Base-by-base conservation (phyloP, 225 moss, liverwort and hornwort species). In the Pseudoscleropodium purum region DNA sequence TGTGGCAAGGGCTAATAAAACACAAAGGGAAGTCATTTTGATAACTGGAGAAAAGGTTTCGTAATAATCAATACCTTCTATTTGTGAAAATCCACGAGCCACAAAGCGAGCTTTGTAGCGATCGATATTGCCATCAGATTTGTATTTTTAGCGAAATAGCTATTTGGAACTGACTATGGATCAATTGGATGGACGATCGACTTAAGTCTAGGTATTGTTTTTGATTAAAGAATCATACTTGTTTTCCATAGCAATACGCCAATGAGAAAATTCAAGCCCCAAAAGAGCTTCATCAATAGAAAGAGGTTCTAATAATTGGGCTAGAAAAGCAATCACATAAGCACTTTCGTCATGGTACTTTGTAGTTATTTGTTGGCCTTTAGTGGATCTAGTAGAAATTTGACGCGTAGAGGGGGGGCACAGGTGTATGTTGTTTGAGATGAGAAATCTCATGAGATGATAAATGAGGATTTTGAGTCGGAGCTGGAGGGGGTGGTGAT, bases 321-420 rank as follows among this genome's bases (percentile, higher is more conserved):
- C 64, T 2, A 82, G 5, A 63, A 82, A 82, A 33, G 21, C 23
- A 63, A 0, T 19, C 21, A 13, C 45, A 47, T 33, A 63, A 0
- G 14, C 45, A 82, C 82, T 63, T 82, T 82, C 23, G 15, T 82
- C 13, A 13, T 82, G 45, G 47, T 21, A 82, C 82, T 82, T 82
- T 6, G 33, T 45, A 3, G 82, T 82, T 82, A 9, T 18, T 2
- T 2, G 5, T 82, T 45, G 45, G 33, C 45, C 13, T 82, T 45
- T 82, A 62, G 5, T 82, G 3, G 19, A 10, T 47, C 3, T 3
- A 1, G 14, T 45, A 82, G 63, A 82, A 34, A 45, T 33, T 18
- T 8, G 9, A 30, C 3, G 9, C 2, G 4, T 2, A 70, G 4
- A 11, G 3, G 3, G 6, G 26, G 5, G 8, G 41, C 9, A 4